Conservation (phyloP, 225 moss, liverwort and hornwort species). For the Straminergon stramineum region DNA sequence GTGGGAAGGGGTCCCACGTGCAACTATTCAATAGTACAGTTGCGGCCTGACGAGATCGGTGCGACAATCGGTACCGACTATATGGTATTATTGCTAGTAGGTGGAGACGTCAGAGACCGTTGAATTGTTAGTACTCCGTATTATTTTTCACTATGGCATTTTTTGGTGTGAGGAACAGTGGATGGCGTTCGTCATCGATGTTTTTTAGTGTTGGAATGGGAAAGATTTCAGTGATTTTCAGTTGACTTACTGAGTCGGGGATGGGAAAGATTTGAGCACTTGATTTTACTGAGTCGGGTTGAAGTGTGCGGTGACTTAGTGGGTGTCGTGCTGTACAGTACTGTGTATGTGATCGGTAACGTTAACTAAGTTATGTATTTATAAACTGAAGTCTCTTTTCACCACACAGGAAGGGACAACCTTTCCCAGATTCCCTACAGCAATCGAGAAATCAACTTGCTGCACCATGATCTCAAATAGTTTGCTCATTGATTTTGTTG, state of each 20-base stretch:
- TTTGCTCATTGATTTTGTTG: neutral
- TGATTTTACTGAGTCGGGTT: neutral
- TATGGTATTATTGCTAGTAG: neutral
- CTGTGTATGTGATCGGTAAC: neutral
- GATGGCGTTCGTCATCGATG: neutral
- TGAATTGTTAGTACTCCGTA: neutral
- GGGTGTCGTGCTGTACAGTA: neutral
- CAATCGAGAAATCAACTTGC: neutral
- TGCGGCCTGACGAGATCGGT: neutral
- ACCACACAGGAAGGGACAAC: neutral
- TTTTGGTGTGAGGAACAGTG: neutral
- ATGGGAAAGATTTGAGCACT: neutral
- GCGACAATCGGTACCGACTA: neutral
- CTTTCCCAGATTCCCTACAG: neutral
- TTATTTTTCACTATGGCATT: neutral
- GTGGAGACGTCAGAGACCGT: neutral
- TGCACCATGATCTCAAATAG: neutral
- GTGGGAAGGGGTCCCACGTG: neutral
- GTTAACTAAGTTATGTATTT: too few species aligned
- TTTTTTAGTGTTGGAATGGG: too few species aligned
- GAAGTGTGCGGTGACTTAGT: neutral
- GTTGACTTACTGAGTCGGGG: neutral
- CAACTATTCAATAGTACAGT: neutral
- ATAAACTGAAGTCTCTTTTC: neutral
- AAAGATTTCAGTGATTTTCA: neutral